Evolutionary conservation across 768 basidiomycete species (phyloP).

Genomic region (Amanita pseudoporphyria): DNA sequence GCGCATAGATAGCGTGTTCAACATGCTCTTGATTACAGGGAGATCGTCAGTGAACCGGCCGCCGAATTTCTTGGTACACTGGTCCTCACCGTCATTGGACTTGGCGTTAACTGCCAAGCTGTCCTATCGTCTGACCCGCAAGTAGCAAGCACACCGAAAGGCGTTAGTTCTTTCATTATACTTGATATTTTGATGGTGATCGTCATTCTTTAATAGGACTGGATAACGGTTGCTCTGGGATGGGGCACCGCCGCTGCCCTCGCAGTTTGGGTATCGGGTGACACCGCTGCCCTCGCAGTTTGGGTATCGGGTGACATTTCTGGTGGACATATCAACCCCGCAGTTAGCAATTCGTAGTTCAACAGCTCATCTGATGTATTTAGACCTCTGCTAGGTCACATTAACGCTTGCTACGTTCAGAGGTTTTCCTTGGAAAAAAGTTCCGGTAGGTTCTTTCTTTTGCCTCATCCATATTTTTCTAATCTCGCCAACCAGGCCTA

Average conservation of each 20-base stretch:
- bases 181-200: not conserved
- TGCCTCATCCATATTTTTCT: not conserved
- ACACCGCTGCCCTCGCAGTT: conserved; percentile 63
- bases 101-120: conserved; percentile 48
- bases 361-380: not conserved
- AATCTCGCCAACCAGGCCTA: conserved; percentile 23
- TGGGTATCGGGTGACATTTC: conserved; percentile 61
- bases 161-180: conserved; percentile 32
- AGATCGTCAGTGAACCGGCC: conserved; percentile 43
- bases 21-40: conserved; percentile 17
- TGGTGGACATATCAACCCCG: conserved; percentile 70
- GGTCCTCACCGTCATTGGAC: conserved; percentile 50
- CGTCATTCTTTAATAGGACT: not conserved
- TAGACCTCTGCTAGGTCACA: conserved; percentile 41
- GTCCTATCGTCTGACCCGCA: conserved; percentile 35
- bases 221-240: conserved; percentile 22
- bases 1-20: not conserved
- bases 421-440: conserved; percentile 74
- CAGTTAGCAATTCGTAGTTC: conserved; percentile 27
- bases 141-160: conserved; percentile 40
- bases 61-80: conserved; percentile 57
- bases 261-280: conserved; percentile 59
- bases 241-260: conserved; percentile 54
- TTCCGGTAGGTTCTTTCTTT: conserved; percentile 34
- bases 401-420: conserved; percentile 59